Evolutionary conservation across 148 eudicot species (phyloP).

Genomic region (Arbutus unedo): DNA sequence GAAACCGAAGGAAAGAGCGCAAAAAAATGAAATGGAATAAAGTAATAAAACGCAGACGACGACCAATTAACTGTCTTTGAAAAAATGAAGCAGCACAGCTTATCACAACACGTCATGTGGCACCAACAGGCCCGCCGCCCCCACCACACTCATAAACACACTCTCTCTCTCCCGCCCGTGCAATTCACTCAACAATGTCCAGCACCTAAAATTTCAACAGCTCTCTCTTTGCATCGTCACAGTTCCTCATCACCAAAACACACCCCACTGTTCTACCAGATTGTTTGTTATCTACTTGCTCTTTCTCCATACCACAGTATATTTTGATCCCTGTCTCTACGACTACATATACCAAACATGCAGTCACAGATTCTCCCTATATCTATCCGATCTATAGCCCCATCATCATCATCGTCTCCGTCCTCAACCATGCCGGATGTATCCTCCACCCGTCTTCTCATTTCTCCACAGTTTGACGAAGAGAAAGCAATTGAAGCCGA

Average conservation of each 20-base stretch:
- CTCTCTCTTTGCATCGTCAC: background rate
- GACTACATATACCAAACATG: background rate
- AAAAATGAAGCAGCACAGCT: background rate
- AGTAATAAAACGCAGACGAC: background rate
- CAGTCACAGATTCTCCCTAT: conserved; percentile 8
- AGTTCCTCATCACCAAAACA: background rate
- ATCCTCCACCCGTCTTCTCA: conserved; percentile 11
- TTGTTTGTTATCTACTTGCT: background rate
- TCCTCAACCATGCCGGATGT: background rate
- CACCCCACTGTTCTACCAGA: background rate
- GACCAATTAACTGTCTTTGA: background rate
- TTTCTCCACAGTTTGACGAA: conserved; percentile 7
- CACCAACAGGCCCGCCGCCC: background rate
- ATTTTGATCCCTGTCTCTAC: background rate
- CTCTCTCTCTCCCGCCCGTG: background rate
- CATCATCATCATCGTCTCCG: background rate
- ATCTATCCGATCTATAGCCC: background rate
- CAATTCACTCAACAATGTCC: background rate
- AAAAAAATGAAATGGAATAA: background rate
- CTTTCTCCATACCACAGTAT: background rate
- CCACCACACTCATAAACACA: background rate
- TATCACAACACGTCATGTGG: background rate
- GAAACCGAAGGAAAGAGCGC: background rate
- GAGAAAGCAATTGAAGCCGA: background rate
- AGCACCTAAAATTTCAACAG: background rate